These are phyloP conservation scores for Globisporangium parvum DNA, from an alignment of 352 stramenopile species.

Conservation along the genomic window DNA sequence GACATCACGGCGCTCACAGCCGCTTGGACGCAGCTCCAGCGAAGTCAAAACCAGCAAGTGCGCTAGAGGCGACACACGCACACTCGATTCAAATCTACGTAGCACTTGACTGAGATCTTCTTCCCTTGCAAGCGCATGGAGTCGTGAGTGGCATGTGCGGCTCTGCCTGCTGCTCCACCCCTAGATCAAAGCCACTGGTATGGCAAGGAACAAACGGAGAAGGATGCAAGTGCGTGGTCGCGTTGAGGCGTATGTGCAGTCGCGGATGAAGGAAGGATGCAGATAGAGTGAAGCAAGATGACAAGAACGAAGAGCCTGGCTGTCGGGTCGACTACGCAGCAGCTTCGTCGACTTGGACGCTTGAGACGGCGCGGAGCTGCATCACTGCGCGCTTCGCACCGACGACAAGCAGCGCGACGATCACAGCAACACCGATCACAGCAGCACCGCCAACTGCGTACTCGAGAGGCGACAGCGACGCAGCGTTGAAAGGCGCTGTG, in stretches of 20 bases:
- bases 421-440: slow-evolving; percentile 11
- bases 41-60: too few species aligned
- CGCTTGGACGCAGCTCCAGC: slow-evolving; percentile 17
- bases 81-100: too few species aligned
- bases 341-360: background rate
- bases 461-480: slow-evolving; percentile 1
- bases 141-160: too few species aligned
- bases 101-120: too few species aligned
- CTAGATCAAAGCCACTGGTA: too few species aligned
- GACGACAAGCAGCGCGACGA: slow-evolving; percentile 9
- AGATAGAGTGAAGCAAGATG: background rate
- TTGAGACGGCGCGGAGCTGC: background rate
- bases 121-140: too few species aligned
- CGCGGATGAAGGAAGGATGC: too few species aligned
- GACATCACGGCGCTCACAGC: slow-evolving; percentile 14
- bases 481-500: background rate
- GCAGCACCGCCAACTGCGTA: background rate
- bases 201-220: too few species aligned
- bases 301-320: background rate
- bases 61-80: too few species aligned
- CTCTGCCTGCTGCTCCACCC: too few species aligned
- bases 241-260: too few species aligned
- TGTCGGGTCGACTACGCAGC: background rate
- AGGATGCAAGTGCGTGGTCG: too few species aligned
- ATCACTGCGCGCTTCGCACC: background rate